Conservation (phyloP, 306 rosid species). For the Alnus rubra region DNA sequence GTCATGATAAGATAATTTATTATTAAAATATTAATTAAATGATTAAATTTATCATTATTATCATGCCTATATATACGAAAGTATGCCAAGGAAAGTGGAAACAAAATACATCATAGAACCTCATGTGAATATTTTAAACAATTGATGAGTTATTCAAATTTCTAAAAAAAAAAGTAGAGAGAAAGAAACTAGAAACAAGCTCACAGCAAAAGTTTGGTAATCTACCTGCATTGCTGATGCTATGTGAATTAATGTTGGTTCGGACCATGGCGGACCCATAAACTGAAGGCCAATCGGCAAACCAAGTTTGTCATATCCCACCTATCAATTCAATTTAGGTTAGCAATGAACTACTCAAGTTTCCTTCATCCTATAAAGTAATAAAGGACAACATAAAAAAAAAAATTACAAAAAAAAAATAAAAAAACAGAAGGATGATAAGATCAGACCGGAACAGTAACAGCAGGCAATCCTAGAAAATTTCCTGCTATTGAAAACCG, state of each 20-base stretch:
- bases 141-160: neutral
- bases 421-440: neutral
- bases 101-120: neutral
- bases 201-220: neutral
- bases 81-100: neutral
- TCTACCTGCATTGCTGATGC: slow-evolving; percentile 79
- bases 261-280: slow-evolving; percentile 92
- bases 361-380: neutral
- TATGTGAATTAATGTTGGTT: slow-evolving; percentile 74
- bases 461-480: slow-evolving; percentile 90
- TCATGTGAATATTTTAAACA: neutral
- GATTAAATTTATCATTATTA: too few species aligned
- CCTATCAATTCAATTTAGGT: slow-evolving; percentile 41
- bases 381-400: neutral
- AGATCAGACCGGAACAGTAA: slow-evolving; percentile 74
- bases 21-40: too few species aligned
- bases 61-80: neutral
- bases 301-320: slow-evolving; percentile 77
- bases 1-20: neutral
- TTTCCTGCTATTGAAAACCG: slow-evolving; percentile 87
- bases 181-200: neutral
- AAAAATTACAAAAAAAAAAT: too few species aligned
- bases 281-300: slow-evolving; percentile 96
- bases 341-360: neutral
- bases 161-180: neutral